Conservation (phyloP, 176 grass and related monocot species). For the Avena insularis region DNA sequence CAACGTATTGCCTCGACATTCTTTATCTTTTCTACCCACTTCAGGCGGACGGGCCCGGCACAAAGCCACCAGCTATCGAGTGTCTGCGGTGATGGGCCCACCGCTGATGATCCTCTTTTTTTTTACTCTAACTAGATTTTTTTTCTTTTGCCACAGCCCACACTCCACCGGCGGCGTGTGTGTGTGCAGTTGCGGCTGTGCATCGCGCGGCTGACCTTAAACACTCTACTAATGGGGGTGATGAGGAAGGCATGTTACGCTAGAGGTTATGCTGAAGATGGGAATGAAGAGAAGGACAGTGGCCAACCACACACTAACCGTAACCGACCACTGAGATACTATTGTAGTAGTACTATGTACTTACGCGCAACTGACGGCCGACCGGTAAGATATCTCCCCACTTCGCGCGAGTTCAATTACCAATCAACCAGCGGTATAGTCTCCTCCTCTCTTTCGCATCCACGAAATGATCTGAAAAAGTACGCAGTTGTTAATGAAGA, state of each 20-base stretch:
- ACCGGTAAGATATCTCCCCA: not conserved
- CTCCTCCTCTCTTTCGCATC: not conserved
- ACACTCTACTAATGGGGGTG: not conserved
- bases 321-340: not conserved
- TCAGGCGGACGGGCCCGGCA: slow-evolving; percentile 38
- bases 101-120: not conserved
- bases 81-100: slow-evolving; percentile 13
- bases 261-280: not conserved
- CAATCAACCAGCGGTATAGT: not conserved
- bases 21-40: slow-evolving; percentile 3
- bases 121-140: not conserved
- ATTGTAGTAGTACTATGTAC: not conserved
- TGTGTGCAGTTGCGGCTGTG: not conserved
- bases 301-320: not conserved
- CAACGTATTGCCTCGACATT: slow-evolving; percentile 57
- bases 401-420: not conserved
- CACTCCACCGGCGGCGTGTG: not conserved
- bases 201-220: slow-evolving; percentile 14
- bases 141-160: no score
- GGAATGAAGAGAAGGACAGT: not conserved
- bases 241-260: no score
- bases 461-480: not conserved
- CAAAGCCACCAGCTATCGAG: slow-evolving; percentile 7
- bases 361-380: slow-evolving; percentile 30
- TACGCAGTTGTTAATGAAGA: not conserved